Evolutionary conservation across 192 early-diverging fungal species (phyloP).

Genomic region (Entomortierella parvispora): DNA sequence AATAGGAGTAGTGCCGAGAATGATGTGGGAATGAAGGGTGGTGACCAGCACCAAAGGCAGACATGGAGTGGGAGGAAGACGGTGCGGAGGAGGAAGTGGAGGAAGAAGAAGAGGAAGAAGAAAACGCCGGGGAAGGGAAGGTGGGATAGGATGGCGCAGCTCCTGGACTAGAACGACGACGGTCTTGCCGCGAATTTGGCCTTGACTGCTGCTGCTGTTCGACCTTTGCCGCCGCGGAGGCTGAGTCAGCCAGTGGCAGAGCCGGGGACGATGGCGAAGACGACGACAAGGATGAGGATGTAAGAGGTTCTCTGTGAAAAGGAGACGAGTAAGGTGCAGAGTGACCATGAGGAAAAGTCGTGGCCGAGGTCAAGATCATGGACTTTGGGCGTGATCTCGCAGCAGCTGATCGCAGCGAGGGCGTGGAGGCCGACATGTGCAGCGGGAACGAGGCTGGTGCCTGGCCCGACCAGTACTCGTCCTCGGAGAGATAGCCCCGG

Average conservation of each 20-base stretch:
- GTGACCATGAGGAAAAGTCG: conserved; percentile 2
- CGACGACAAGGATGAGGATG: neutral
- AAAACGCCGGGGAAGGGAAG: no score
- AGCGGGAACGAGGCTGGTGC: neutral
- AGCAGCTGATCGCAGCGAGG: neutral
- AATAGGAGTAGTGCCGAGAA: neutral
- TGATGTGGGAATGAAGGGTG: neutral
- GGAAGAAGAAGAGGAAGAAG: neutral
- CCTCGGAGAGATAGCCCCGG: neutral
- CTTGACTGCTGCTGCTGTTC: neutral
- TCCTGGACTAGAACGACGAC: conserved; percentile 21
- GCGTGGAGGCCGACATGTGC: neutral
- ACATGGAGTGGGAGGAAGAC: neutral
- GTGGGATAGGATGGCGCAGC: neutral
- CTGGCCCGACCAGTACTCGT: neutral
- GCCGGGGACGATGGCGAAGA: neutral
- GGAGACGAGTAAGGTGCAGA: conserved; percentile 14
- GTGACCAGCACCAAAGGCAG: conserved; percentile 21
- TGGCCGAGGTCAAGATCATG: conserved; percentile 20
- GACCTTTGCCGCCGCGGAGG: neutral
- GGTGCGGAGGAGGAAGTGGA: neutral
- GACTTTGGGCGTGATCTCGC: conserved; percentile 20
- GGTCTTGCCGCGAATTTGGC: conserved; percentile 3
- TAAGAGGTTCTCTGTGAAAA: conserved; percentile 20
- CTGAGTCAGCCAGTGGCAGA: neutral